Evolutionary conservation across 805 yeast species (phyloP), one percentile per base, ranked within the genome.

Genomic region (Grigorovia humatica): DNA sequence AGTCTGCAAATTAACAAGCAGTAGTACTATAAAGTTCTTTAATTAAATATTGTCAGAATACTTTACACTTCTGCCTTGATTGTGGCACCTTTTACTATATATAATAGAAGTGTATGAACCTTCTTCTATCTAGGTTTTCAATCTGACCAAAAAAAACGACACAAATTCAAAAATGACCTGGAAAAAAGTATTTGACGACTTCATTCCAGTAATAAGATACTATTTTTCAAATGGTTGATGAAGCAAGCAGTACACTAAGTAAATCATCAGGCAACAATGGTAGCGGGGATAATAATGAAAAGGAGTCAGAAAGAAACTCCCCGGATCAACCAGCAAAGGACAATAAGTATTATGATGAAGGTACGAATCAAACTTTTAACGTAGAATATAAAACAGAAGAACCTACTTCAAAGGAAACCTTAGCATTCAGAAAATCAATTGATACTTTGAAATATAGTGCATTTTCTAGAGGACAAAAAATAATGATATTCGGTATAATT

Each of bases 401-500:
- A 9, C 32, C 40, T 13, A 30, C 19, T 20, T 41, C 23, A 9
- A 47, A 46, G 19, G 49, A 50, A 19, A 44, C 42, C 15, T 29
- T 20, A 9, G 48, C 38, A 32, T 32, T 32, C 15, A 32, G 8
- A 4, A 32, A 32, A 13, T 9, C 11, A 2, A 8, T 32, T 32
- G 38, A 43, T 13, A 29, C 12, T 1, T 27, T 53, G 11, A 59
- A 68, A 54, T 70, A 71, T 59, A 65, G 74, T 2, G 68, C 69
- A 0, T 70, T 74, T 48, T 56, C 73, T 0, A 52, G 49, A n/a
- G 42, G 51, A 2, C 70, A 76, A 54, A 61, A 61, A 9, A 30
- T 55, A 1, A 51, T 71, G 3, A 66, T 77, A 18, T 56, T 74
- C n/a, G 52, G 57, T 4, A 65, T 78, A 32, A 71, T 77, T 20